A percentile compares a stretch with the other conserved stretches of the same genome.
phyloP scores from a whole-genome alignment of 108 stramenopile species.

The Licmophora abbreviata region DNA sequence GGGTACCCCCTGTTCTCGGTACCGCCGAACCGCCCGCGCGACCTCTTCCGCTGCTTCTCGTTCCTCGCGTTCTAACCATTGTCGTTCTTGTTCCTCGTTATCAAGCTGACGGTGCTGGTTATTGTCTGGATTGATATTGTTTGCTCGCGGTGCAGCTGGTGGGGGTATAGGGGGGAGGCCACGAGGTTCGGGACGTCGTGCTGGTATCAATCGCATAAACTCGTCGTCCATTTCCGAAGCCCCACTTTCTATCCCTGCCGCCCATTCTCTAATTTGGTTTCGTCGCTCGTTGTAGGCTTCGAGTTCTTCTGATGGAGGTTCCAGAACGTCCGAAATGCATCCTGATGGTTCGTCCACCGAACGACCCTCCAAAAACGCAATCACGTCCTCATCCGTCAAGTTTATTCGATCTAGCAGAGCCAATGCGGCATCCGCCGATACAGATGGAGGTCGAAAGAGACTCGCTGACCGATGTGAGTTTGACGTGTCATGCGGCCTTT shows the following conservation, averaged over 20 bases:
- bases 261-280: conserved; percentile 19
- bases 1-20: conserved; percentile 7
- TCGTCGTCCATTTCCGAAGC: conserved; percentile 2
- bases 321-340: neutral
- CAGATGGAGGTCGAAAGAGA: neutral
- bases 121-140: conserved; percentile 3
- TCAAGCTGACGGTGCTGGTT: conserved; percentile 3
- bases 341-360: neutral
- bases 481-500: no score
- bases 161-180: conserved; percentile 2
- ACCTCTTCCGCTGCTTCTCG: conserved; percentile 11
- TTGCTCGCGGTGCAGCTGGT: neutral
- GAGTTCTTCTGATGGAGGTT: neutral
- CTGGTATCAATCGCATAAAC: neutral
- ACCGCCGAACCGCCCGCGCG: conserved; percentile 5
- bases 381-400: conserved; percentile 19
- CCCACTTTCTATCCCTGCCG: conserved; percentile 8
- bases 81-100: conserved; percentile 10
- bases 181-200: neutral
- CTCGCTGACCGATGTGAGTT: no score
- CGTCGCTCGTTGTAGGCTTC: conserved; percentile 14
- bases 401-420: conserved; percentile 2
- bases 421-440: neutral
- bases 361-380: conserved; percentile 12
- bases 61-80: conserved; percentile 10